These are phyloP conservation scores for Backusella westeae DNA, from an alignment of 192 early-diverging fungal species.

Conservation along the genomic window DNA sequence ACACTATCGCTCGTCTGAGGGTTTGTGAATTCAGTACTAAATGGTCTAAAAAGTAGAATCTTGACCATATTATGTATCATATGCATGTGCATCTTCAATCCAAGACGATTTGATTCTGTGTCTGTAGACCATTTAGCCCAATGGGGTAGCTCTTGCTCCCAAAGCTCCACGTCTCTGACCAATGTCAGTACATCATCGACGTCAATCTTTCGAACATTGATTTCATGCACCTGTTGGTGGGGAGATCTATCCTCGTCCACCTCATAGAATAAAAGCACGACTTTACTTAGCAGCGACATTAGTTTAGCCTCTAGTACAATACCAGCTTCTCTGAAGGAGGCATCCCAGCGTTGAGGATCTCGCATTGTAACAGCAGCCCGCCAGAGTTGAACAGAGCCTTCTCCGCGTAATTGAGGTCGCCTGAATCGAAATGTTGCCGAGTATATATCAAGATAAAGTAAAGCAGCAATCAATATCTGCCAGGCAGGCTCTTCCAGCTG, in stretches of 20 bases:
- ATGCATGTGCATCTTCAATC: slow-evolving; percentile 22
- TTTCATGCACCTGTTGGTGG: background rate
- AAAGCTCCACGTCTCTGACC: slow-evolving; percentile 31
- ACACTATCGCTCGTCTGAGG: background rate
- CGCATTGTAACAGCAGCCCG: background rate
- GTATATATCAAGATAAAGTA: slow-evolving; percentile 25
- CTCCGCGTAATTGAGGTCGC: background rate
- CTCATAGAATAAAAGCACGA: background rate
- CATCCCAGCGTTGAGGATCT: background rate
- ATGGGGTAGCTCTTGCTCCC: slow-evolving; percentile 25
- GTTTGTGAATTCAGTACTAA: slow-evolving; percentile 19
- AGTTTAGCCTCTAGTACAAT: slow-evolving; percentile 15
- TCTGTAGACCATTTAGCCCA: slow-evolving; percentile 23
- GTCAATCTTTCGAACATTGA: slow-evolving; percentile 28
- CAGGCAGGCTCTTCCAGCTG: background rate
- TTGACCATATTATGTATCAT: slow-evolving; percentile 29
- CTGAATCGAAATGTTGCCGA: slow-evolving; percentile 9
- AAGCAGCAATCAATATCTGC: slow-evolving; percentile 3
- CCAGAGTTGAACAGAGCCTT: background rate
- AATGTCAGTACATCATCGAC: slow-evolving; percentile 33
- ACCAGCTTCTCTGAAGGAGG: background rate
- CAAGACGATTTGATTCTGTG: background rate
- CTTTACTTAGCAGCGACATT: slow-evolving; percentile 18
- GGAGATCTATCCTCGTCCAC: slow-evolving; percentile 7
- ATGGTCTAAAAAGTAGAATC: slow-evolving; percentile 33